Evolutionary conservation across 139 green algal species (phyloP), one percentile per base, ranked within the genome.

Genomic region (Zygnema cylindricum): DNA sequence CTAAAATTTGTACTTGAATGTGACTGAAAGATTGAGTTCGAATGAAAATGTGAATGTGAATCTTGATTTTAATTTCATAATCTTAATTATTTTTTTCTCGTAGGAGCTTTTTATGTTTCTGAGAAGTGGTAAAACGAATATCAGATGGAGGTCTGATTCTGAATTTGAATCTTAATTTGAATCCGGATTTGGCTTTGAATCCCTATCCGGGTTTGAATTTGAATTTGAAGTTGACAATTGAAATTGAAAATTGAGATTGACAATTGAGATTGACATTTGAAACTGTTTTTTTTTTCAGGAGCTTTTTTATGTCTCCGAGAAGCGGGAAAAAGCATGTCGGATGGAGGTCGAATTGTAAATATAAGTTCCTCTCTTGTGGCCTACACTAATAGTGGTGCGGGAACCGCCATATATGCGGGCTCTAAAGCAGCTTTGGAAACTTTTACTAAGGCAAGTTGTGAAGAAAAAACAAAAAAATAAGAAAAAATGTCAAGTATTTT

Each of bases 311-410:
- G 33, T 2, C 38, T 86, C 2, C 33, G 36, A 43, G 81, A 86
- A 7, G 81, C 81, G 11, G 81, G 54, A 23, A 39, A 40, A 43
- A 33, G 36, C 23, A 79, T 86, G 81, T 2, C 71, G 35, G 81
- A 86, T 81, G 81, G 81, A 3, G 81, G 81, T 32, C 81, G 81
- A 7, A 86, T 86, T 40, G 38, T 86, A 2, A 86, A 86, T 7
- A 78, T 86, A 38, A 79, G 54, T 21, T 79, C 35, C 36, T 79
- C 42, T 78, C 81, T 86, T 38, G 81, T 86, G 40, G 81, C 81
- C 16, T 86, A 78, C 81, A 86, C 81, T 38, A 69, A 69, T 43
- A 63, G 54, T 40, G 81, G 81, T 7, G 77, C 71, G 43, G 81
- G 81, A 41, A 69, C 75, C 1, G 81, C 81, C 2, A 40, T 40